Evolutionary conservation across 2,329 filamentous ascomycete species (phyloP).

Genomic region (Fusarium chaquense): DNA sequence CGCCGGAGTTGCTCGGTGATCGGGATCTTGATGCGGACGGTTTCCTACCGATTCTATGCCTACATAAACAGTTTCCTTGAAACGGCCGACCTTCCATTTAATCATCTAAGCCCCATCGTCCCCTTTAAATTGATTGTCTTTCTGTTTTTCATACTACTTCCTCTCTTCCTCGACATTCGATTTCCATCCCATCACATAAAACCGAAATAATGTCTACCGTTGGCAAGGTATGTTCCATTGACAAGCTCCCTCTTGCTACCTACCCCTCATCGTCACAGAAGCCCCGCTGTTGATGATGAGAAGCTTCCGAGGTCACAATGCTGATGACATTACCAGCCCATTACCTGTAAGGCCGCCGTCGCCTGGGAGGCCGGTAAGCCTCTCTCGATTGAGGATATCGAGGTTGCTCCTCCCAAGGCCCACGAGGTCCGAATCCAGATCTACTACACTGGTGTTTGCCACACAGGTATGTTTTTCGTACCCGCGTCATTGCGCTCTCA

Average conservation of each 20-base stretch:
- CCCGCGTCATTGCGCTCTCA: conserved; percentile 21
- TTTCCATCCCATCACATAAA: conserved; percentile 20
- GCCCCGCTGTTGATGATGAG: conserved; percentile 41
- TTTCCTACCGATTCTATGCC: conserved; percentile 38
- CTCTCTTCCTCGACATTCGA: conserved; percentile 29
- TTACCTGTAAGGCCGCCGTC: conserved; percentile 96
- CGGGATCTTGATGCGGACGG: conserved; percentile 44
- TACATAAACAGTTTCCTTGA: conserved; percentile 42
- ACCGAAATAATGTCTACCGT: conserved; percentile 60
- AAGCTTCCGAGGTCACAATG: conserved; percentile 20
- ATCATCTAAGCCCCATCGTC: conserved; percentile 29
- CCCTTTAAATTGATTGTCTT: conserved; percentile 25
- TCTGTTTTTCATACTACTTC: conserved; percentile 27
- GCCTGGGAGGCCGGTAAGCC: conserved; percentile 97
- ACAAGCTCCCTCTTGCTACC: conserved; percentile 8
- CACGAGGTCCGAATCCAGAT: conserved; percentile 98
- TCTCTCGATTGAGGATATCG: conserved; percentile 89
- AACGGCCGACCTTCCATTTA: conserved; percentile 7
- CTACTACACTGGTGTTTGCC: conserved; percentile 98
- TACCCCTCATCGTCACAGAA: conserved; percentile 34
- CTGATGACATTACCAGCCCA: conserved; percentile 70
- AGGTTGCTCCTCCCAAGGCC: conserved; percentile 88
- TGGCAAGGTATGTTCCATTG: conserved; percentile 60
- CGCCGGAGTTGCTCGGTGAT: conserved; percentile 49
- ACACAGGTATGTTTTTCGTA: conserved; percentile 76